These are phyloP conservation scores for Polygonum aviculare DNA, from an alignment of 148 eudicot species.

Conservation along the genomic window DNA sequence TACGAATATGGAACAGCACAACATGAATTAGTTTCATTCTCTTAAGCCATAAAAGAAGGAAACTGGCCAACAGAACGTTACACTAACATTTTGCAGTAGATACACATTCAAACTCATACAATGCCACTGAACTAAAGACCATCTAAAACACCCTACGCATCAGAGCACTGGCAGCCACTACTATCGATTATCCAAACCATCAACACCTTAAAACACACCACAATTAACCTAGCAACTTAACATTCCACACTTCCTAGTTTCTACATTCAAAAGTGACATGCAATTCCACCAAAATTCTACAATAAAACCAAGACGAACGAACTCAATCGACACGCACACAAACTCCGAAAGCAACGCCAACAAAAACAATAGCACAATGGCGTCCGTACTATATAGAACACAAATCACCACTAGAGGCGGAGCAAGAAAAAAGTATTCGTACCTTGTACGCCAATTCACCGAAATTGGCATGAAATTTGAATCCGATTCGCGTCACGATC, in stretches of 20 bases:
- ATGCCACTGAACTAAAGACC: background rate
- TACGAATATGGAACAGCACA: background rate
- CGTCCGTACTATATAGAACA: background rate
- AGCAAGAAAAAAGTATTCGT: background rate
- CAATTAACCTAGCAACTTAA: background rate
- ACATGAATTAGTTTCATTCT: background rate
- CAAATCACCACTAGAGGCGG: background rate
- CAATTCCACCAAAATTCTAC: background rate
- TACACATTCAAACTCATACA: background rate
- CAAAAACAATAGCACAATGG: background rate
- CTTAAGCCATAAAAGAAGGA: background rate
- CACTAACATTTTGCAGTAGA: background rate
- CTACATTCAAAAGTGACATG: background rate
- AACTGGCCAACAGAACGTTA: background rate
- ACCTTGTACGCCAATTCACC: background rate
- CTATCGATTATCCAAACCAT: background rate
- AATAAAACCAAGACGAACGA: background rate
- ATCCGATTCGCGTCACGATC: background rate
- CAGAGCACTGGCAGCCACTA: background rate
- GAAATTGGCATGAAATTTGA: slow-evolving; percentile 3
- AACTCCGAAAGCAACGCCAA: background rate
- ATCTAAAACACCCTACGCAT: background rate
- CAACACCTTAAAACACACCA: background rate
- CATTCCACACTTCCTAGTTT: background rate
- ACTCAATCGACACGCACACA: background rate